A percentile compares a stretch with the other conserved stretches of the same genome.
phyloP scores from a whole-genome alignment of 1,139 yeast genomes.

The Pichia cactophila region DNA sequence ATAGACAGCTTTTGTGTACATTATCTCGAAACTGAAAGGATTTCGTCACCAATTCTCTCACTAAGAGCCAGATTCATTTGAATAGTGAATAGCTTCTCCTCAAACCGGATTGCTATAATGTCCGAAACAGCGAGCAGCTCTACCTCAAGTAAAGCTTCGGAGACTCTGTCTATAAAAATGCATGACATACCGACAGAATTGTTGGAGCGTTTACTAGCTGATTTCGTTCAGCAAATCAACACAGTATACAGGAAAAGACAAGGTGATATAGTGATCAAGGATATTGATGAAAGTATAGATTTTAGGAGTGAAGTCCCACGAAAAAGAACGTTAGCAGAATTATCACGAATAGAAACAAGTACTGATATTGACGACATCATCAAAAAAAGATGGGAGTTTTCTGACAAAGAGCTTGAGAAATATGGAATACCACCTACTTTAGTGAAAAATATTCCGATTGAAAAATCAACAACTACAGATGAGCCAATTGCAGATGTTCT shows the following conservation, averaged over 20 bases:
- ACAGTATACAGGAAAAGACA: slow-evolving; percentile 5
- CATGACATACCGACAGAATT: slow-evolving; percentile 9
- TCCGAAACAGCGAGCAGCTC: background rate
- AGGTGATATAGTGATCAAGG: slow-evolving; percentile 7
- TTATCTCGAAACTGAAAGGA: too few relatives aligned
- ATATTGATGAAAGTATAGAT: background rate
- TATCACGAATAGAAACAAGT: slow-evolving; percentile 16
- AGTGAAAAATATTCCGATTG: background rate
- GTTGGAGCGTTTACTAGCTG: slow-evolving; percentile 4
- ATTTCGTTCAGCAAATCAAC: slow-evolving; percentile 7
- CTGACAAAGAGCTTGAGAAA: background rate
- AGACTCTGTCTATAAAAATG: slow-evolving; percentile 3
- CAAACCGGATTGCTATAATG: background rate
- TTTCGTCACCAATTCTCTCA: background rate
- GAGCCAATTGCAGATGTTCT: slow-evolving; percentile 7
- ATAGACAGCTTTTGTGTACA: too few relatives aligned
- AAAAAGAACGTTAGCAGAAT: slow-evolving; percentile 1
- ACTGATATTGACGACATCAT: slow-evolving; percentile 26
- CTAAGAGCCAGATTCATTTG: background rate
- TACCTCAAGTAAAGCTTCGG: background rate
- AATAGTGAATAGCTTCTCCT: too few relatives aligned
- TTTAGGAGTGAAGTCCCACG: slow-evolving; percentile 17
- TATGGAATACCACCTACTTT: background rate
- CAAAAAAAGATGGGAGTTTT: background rate
- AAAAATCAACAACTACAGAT: slow-evolving; percentile 1